Base-by-base conservation (phyloP, 441 rosid species). In the Theobroma grandiflorum region DNA sequence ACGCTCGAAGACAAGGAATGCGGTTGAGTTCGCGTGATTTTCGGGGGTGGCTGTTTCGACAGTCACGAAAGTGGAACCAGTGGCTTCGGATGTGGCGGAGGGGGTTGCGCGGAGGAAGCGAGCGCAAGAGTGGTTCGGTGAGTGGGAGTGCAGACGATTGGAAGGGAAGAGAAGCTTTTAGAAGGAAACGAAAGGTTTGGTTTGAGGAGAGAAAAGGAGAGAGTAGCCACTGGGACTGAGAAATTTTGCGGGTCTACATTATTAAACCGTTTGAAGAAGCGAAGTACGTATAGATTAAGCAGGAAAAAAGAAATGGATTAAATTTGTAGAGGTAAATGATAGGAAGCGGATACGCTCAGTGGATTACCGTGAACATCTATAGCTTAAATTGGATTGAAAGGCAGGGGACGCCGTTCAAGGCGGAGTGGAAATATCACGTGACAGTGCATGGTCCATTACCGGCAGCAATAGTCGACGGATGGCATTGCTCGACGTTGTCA, bases 1-100 rank as follows among this genome's bases (percentile, higher is more conserved):
- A 70, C 87, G 86, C 8, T 87, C 80, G 65, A 82, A 88, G 85
- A 88, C 72, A 16, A 82, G 82, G 67, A 88, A 70, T 55, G 79
- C 80, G 45, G 88, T 85, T 2, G 82, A 18, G 74, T 63, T 18
- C 40, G 47, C 61, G 59, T 22, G 33, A 18, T 75, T 57, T 35
- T 78, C 85, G 58, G 78, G 66, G 35, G 33, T 58, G 74, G n/a
- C 82, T 31, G n/a, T 55, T 10, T 79, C 75, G 66, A 80, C 73
- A 15, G 78, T 77, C 33, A 81, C 82, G 18, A 86, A 64, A 64
- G 84, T 4, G 79, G 82, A 8, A 22, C 69, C 10, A 18, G 65
- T 52, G 18, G 57, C 8, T 16, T 20, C 49, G 3, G 80, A 68
- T 74, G 84, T 6, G 79, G 81, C 37, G 61, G 45, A 66, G 50